Conservation (phyloP, 1,139 yeast genomes). For the Kodamaea suecica region DNA sequence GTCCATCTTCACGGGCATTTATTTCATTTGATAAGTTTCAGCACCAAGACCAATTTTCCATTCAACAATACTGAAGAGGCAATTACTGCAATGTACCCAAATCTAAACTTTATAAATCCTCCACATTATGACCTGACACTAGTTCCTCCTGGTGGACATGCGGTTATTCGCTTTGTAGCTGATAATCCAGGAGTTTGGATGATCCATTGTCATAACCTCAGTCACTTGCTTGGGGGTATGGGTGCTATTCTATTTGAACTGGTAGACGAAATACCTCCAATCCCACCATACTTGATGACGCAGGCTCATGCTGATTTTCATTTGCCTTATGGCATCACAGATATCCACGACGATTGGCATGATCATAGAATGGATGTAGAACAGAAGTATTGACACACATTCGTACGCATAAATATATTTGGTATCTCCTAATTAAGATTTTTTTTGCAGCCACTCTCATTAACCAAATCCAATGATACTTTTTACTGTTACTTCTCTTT, state of each 20-base stretch:
- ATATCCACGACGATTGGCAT: not conserved
- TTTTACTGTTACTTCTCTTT: too few relatives aligned
- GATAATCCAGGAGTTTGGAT: conserved; percentile 18
- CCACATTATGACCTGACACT: conserved; percentile 27
- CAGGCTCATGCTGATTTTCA: conserved; percentile 8
- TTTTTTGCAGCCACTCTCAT: too few relatives aligned
- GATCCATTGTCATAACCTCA: conserved; percentile 37
- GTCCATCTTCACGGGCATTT: conserved; percentile 37
- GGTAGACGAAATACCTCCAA: conserved; percentile 17
- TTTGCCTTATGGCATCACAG: not conserved
- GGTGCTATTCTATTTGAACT: conserved; percentile 31
- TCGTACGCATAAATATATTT: too few relatives aligned
- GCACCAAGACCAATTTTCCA: conserved; percentile 20
- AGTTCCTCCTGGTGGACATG: conserved; percentile 28
- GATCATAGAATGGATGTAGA: not conserved
- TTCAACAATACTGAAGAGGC: conserved; percentile 25
- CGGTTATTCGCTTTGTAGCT: conserved; percentile 23
- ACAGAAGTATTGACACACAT: too few relatives aligned
- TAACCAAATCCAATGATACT: too few relatives aligned
- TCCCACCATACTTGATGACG: conserved; percentile 8
- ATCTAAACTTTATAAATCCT: conserved; percentile 18
- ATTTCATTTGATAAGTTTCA: conserved; percentile 26
- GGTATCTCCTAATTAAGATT: too few relatives aligned
- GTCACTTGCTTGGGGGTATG: conserved; percentile 37
- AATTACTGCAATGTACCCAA: conserved; percentile 13